Percentiles rank a stretch among this genome's conserved stretches.
Conservation (phyloP, 2,329 filamentous ascomycete species). For the Nemania bipapillata region DNA sequence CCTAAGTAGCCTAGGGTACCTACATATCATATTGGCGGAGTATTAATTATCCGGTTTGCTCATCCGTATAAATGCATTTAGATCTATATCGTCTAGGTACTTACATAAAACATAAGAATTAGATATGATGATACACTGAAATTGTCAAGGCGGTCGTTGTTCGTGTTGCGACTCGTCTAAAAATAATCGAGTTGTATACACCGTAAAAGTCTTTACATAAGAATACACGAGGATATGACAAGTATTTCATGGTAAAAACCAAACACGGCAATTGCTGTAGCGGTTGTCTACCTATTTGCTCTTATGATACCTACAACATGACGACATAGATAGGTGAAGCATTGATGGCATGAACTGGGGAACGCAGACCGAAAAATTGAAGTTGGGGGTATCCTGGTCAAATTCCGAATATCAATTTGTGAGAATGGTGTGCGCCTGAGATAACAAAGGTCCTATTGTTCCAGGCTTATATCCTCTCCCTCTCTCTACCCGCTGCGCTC, state of each 20-base stretch:
- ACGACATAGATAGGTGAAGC: no score
- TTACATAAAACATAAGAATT: no score
- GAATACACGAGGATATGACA: no score
- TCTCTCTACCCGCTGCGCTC: conserved; percentile 10
- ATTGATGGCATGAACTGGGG: neutral
- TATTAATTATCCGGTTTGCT: conserved; percentile 33
- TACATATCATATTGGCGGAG: conserved; percentile 23
- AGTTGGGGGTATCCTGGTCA: conserved; percentile 36
- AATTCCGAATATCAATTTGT: conserved; percentile 38
- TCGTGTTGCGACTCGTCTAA: no score
- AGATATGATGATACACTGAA: no score
- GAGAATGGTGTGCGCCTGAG: conserved; percentile 26
- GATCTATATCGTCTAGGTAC: neutral
- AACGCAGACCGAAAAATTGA: neutral
- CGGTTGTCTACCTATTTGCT: neutral
- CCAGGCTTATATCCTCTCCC: conserved; percentile 17
- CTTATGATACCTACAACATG: neutral
- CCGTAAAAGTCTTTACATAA: no score
- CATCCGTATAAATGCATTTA: conserved; percentile 1
- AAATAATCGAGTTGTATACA: no score
- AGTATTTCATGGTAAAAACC: neutral
- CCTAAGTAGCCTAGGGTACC: conserved; percentile 7
- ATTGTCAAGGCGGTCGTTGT: no score
- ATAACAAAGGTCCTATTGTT: conserved; percentile 20
- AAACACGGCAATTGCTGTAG: neutral